phyloP scores from a whole-genome alignment of 805 yeast species.

The Priceomyces haplophilus region DNA sequence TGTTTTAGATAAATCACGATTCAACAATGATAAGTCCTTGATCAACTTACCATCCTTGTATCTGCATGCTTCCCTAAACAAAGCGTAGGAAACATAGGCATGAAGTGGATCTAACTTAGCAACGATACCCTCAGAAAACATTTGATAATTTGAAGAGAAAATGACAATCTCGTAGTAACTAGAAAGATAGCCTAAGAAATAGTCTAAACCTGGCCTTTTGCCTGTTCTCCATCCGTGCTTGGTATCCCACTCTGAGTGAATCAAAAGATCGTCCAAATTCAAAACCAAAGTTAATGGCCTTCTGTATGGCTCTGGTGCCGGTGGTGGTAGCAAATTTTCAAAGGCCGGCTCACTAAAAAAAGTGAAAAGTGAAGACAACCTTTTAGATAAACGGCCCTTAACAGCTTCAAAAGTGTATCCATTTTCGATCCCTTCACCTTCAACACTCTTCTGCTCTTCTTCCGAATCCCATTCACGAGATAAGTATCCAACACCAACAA shows the following conservation, averaged over 20 bases:
- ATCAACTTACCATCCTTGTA: conserved; percentile 85
- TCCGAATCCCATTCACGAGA: conserved; percentile 83
- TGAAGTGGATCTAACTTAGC: conserved; percentile 91
- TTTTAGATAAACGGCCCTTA: conserved; percentile 64
- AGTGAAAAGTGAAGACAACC: conserved; percentile 72
- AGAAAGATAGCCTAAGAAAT: conserved; percentile 89
- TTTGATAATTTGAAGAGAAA: conserved; percentile 80
- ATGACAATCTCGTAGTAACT: conserved; percentile 95
- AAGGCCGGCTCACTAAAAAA: conserved; percentile 92
- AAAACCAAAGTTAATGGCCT: conserved; percentile 89
- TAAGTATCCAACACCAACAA: conserved; percentile 60
- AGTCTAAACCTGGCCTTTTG: conserved; percentile 97
- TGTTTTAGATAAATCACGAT: conserved; percentile 84
- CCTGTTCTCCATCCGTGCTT: conserved; percentile 97
- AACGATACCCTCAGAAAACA: conserved; percentile 79
- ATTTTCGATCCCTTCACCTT: conserved; percentile 52
- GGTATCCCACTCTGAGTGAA: conserved; percentile 90
- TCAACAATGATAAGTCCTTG: conserved; percentile 85
- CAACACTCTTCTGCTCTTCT: conserved; percentile 56
- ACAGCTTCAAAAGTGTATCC: conserved; percentile 68
- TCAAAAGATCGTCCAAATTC: conserved; percentile 82
- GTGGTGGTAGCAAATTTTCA: conserved; percentile 90
- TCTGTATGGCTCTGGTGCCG: conserved; percentile 85
- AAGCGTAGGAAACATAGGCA: conserved; percentile 80
- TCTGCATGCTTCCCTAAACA: conserved; percentile 87